phyloP scores from a whole-genome alignment of 2,329 filamentous ascomycete species.

The Knoxdaviesia capensis region DNA sequence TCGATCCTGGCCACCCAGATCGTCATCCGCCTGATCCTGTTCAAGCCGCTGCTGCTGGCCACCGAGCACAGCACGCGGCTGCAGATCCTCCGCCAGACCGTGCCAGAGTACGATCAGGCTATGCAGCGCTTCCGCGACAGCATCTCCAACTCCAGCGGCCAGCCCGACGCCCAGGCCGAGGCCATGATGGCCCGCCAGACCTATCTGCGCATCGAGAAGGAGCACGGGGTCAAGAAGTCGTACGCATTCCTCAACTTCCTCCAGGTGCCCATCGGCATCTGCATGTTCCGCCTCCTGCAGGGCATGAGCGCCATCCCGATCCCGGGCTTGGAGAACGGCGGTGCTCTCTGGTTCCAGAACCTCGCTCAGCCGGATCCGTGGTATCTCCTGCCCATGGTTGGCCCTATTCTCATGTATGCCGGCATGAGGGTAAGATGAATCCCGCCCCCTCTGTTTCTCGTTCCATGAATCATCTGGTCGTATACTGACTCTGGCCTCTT shows the following conservation, averaged over 20 bases:
- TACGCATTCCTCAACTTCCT: conserved; percentile 18
- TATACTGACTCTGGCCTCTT: background rate
- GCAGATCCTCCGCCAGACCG: conserved; percentile 29
- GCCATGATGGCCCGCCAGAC: conserved; percentile 11
- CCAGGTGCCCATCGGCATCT: conserved; percentile 51
- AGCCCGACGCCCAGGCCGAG: conserved; percentile 3
- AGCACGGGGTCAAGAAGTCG: conserved; percentile 14
- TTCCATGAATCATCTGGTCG: background rate
- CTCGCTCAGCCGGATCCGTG: conserved; percentile 59
- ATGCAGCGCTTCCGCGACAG: conserved; percentile 24
- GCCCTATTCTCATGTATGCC: conserved; percentile 33
- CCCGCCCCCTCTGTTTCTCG: background rate
- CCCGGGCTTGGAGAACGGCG: conserved; percentile 52
- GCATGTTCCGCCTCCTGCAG: conserved; percentile 58
- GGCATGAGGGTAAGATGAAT: conserved; percentile 27
- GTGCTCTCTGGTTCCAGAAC: conserved; percentile 61
- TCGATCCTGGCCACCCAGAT: conserved; percentile 48
- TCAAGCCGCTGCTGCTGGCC: conserved; percentile 43
- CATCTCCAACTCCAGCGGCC: conserved; percentile 22
- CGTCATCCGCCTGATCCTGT: conserved; percentile 39
- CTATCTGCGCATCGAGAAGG: conserved; percentile 8
- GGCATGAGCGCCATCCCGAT: conserved; percentile 64
- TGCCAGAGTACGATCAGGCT: conserved; percentile 26
- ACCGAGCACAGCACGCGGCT: conserved; percentile 43
- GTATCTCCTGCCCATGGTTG: conserved; percentile 48